Evolutionary conservation across 768 basidiomycete genomes (phyloP), one percentile per base, ranked within the genome.

Genomic region (Galerina sulciceps): DNA sequence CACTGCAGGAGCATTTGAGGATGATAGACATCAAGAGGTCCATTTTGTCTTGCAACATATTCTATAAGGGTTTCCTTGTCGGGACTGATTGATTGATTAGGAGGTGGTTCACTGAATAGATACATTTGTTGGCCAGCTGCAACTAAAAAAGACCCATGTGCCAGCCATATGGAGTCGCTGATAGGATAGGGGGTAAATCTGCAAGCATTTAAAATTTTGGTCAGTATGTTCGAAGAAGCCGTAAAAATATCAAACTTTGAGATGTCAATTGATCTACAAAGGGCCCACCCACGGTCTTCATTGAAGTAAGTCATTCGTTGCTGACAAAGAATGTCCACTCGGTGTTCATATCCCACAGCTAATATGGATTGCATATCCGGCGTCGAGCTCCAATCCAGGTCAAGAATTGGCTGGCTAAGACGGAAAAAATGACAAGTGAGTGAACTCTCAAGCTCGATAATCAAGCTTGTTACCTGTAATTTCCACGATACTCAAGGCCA

Each of bases 381-480:
- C 2, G 94, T 96, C 15, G 94, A 90, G 34, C 90, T 92, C 95
- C 95, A 97, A 70, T 96, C 94, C 20, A 97, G 81, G 67, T 96
- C 94, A 57, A 87, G 82, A 42, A 97, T 85, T 15, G 76, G 77
- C 65, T 92, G 88, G 15, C 79, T 79, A n/a, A 23, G 18, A 20
- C 23, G 20, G 42, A 13, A 55, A 23, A n/a, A 6, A 13, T 23
- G 8, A 10, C 22, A 9, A n/a, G 43, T 10, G 23, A 31, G 38
- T 41, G 34, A 34, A 52, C 15, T 57, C 52, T 14, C 37, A 14
- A 2, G 10, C 31, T 44, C n/a, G 18, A 42, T 8, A 20, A 41
- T 13, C 46, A 22, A 43, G 42, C 36, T 15, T 78, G 63, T 11
- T 66, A 93, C 92, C 77, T 79, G 59, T 85, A 88, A 13, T 84